A percentile compares a stretch with the other conserved stretches of the same genome.
Evolutionary conservation across 23 red algal genomes (phyloP).

Genomic region (Gracilaria domingensis): DNA sequence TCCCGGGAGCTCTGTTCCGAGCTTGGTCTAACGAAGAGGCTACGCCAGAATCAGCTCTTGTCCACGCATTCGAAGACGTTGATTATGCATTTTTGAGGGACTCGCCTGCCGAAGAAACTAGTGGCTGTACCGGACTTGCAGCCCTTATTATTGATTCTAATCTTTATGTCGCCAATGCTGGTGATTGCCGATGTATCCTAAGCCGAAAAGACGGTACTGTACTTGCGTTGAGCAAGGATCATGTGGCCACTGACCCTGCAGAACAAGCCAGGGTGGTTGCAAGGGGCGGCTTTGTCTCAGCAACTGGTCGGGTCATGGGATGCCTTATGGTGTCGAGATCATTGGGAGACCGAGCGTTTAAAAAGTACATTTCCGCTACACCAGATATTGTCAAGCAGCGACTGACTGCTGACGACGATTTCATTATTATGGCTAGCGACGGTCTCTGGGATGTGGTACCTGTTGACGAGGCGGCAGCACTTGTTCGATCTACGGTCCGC

Average conservation of each 20-base stretch:
- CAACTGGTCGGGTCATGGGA: conserved; percentile 80
- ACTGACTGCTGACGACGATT: conserved; percentile 54
- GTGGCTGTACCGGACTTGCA: conserved; percentile 87
- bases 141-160: conserved; percentile 67
- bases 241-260: conserved; percentile 63
- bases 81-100: conserved; percentile 67
- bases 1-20: conserved; percentile 73
- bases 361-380: conserved; percentile 73
- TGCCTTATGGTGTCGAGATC: conserved; percentile 86
- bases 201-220: conserved; percentile 56
- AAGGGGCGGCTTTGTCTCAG: conserved; percentile 71
- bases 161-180: conserved; percentile 91
- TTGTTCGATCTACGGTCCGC: conserved; percentile 83
- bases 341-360: conserved; percentile 85
- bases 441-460: conserved; percentile 94
- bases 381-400: conserved; percentile 72
- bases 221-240: conserved; percentile 74
- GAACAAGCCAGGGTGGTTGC: conserved; percentile 62
- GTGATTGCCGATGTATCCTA: conserved; percentile 91
- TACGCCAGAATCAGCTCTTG: conserved; percentile 49
- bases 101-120: conserved; percentile 15
- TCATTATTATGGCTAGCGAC: conserved; percentile 91
- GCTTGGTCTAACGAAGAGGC: conserved; percentile 48
- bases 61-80: conserved; percentile 77
- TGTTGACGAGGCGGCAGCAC: conserved; percentile 43